A percentile compares a stretch with the other conserved stretches of the same genome.
These are phyloP conservation scores for Actinidia arguta DNA, from an alignment of 179 eudicot genomes.

Conservation along the genomic window DNA sequence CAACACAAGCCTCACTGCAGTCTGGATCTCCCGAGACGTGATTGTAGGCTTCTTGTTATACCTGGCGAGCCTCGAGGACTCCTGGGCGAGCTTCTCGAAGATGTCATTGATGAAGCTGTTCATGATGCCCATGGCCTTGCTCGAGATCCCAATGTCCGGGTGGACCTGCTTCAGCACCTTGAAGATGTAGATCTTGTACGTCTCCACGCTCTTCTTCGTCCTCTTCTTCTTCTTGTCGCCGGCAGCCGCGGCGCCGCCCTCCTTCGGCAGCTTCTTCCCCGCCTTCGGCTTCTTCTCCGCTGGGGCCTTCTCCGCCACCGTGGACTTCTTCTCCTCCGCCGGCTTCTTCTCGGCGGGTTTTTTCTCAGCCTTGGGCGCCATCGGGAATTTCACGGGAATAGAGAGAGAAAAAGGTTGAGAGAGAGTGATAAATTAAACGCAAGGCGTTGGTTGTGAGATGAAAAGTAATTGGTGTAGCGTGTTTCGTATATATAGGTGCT, in stretches of 20 bases:
- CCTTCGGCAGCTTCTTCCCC: constrained; percentile 66
- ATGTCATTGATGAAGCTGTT: constrained; percentile 69
- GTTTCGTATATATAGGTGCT: constrained; percentile 11
- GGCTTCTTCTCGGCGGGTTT: constrained; percentile 70
- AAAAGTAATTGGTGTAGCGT: background rate
- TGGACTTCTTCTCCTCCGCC: constrained; percentile 48
- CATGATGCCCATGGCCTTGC: constrained; percentile 73
- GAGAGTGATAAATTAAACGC: background rate
- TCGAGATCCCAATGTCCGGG: constrained; percentile 62
- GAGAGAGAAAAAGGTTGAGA: background rate
- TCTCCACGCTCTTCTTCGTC: constrained; percentile 63
- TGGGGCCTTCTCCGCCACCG: constrained; percentile 54
- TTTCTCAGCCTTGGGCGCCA: constrained; percentile 68
- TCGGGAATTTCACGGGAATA: constrained; percentile 1
- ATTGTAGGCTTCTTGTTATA: constrained; percentile 76
- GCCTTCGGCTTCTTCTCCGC: constrained; percentile 75
- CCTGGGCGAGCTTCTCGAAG: constrained; percentile 70
- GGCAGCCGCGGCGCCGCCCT: constrained; percentile 47
- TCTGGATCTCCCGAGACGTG: constrained; percentile 69
- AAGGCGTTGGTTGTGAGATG: background rate
- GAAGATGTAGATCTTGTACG: constrained; percentile 80
- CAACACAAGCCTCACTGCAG: constrained; percentile 64
- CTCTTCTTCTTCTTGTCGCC: constrained; percentile 79
- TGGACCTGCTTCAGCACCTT: constrained; percentile 67
- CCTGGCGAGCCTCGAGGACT: constrained; percentile 55